Evolutionary conservation across 2,329 filamentous ascomycete genomes (phyloP).

Genomic region (Fusarium sulawesiense): DNA sequence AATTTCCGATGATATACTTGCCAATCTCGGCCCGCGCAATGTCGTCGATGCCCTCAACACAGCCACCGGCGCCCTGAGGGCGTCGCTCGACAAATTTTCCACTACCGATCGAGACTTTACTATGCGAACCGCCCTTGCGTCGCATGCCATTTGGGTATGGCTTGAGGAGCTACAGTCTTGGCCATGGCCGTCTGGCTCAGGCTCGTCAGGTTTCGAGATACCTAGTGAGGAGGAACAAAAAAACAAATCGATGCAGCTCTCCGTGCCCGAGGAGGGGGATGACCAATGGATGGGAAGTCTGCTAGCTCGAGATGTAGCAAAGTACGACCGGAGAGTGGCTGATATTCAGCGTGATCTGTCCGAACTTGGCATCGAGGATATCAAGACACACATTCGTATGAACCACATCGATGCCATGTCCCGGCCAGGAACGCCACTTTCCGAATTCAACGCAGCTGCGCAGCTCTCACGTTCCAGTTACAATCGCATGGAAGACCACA

Average conservation of each 20-base stretch:
- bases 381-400: conserved; percentile 88
- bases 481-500: conserved; percentile 85
- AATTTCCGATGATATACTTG: conserved; percentile 68
- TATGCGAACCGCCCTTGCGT: conserved; percentile 75
- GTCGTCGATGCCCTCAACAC: conserved; percentile 70
- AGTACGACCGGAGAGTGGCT: conserved; percentile 78
- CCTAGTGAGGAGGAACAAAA: conserved; percentile 56
- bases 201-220: conserved; percentile 66
- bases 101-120: conserved; percentile 77
- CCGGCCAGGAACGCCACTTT: conserved; percentile 52
- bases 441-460: conserved; percentile 47
- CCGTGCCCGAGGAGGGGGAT: conserved; percentile 39
- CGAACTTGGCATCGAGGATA: conserved; percentile 80
- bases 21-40: conserved; percentile 69
- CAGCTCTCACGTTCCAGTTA: conserved; percentile 66
- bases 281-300: conserved; percentile 76
- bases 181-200: conserved; percentile 65
- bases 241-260: conserved; percentile 50
- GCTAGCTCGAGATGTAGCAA: conserved; percentile 69
- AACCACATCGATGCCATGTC: conserved; percentile 75
- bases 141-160: conserved; percentile 79
- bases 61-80: conserved; percentile 63
- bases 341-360: conserved; percentile 78
- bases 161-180: conserved; percentile 74
- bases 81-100: conserved; percentile 72